phyloP scores from a whole-genome alignment of 2,329 filamentous ascomycete species.

The Cercospora zeina region DNA sequence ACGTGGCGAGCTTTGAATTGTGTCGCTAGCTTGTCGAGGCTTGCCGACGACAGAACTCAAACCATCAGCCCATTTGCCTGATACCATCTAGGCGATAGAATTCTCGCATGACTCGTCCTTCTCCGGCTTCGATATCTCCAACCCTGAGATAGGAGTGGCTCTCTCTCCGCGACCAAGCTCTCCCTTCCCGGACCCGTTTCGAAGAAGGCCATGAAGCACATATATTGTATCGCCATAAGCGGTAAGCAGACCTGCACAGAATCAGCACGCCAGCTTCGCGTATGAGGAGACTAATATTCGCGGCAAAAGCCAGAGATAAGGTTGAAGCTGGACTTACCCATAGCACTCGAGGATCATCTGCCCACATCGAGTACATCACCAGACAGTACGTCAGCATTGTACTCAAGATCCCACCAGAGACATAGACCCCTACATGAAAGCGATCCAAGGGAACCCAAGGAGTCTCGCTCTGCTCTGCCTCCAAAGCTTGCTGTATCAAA shows the following conservation, averaged over 20 bases:
- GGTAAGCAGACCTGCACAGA: background rate
- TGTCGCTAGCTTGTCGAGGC: background rate
- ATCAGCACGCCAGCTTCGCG: background rate
- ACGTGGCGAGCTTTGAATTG: too few species aligned
- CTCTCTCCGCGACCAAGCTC: background rate
- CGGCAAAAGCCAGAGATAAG: background rate
- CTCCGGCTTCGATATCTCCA: background rate
- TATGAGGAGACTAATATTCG: background rate
- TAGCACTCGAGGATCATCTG: background rate
- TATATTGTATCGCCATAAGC: background rate
- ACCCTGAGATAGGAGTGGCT: background rate
- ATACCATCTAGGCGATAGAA: background rate
- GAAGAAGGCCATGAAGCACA: conserved; percentile 7
- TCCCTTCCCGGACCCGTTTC: conserved; percentile 1
- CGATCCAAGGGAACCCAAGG: background rate
- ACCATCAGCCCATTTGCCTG: background rate
- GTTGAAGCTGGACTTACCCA: background rate
- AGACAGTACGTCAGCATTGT: background rate
- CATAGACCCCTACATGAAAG: background rate
- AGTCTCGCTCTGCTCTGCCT: background rate
- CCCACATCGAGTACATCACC: background rate
- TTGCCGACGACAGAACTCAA: background rate
- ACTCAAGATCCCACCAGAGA: background rate
- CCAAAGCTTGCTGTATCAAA: background rate
- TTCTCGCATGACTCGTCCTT: background rate